These are phyloP conservation scores for Backusella morwellensis DNA, from an alignment of 192 early-diverging fungal species.

Conservation along the genomic window DNA sequence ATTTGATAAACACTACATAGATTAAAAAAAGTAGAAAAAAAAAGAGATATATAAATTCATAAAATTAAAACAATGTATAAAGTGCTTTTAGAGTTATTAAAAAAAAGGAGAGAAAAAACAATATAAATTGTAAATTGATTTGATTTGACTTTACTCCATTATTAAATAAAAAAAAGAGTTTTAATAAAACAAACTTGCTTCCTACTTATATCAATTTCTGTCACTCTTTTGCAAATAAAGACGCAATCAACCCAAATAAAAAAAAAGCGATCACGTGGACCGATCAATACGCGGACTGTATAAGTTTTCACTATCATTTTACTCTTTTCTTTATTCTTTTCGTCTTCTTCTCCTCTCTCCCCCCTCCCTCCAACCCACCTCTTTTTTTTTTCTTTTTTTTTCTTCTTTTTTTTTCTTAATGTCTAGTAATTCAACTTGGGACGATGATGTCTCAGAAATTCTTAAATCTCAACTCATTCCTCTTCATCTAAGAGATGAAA, in stretches of 20 bases:
- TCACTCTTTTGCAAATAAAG: too few relatives aligned
- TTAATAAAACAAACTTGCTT: too few relatives aligned
- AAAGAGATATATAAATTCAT: not conserved
- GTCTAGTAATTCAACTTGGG: not conserved
- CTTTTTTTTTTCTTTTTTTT: not conserved
- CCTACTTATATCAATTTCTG: too few relatives aligned
- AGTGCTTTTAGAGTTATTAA: not conserved
- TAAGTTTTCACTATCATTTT: not conserved
- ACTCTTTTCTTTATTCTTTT: conserved; percentile 5
- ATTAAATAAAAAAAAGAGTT: too few relatives aligned
- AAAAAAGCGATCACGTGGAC: not conserved
- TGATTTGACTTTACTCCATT: too few relatives aligned
- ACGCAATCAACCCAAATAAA: too few relatives aligned
- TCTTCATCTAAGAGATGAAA: too few relatives aligned
- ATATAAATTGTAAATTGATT: too few relatives aligned
- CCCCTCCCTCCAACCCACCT: not conserved
- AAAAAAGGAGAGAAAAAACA: too few relatives aligned
- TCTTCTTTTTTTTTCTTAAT: not conserved
- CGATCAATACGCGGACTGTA: not conserved
- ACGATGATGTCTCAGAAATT: not conserved
- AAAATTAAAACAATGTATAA: not conserved
- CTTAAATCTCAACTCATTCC: not conserved
- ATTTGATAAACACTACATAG: not conserved
- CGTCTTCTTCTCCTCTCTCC: not conserved
- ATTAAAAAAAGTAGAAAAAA: not conserved